Evolutionary conservation across 73 alveolate species (phyloP).

Genomic region (Paramecium caudatum): DNA sequence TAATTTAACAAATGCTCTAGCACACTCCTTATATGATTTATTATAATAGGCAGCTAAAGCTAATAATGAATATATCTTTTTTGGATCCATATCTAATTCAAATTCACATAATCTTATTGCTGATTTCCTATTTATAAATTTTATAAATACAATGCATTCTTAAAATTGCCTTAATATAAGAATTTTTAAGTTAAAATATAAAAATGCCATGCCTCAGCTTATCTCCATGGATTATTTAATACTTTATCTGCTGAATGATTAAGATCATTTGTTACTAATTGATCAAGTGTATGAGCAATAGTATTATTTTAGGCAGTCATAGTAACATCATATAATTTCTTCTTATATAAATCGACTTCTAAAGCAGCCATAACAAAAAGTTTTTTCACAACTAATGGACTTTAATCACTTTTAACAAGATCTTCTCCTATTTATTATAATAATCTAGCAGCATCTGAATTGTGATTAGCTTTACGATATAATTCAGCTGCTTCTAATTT

Average conservation of each 20-base stretch:
- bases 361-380: conserved; percentile 98
- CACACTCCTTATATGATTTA: conserved; percentile 97
- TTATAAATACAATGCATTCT: conserved; percentile 86
- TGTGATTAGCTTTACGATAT: conserved; percentile 98
- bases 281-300: conserved; percentile 85
- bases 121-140: conserved; percentile 80
- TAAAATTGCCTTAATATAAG: conserved; percentile 95
- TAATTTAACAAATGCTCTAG: conserved; percentile 97
- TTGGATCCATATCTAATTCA: conserved; percentile 96
- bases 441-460: conserved; percentile 99
- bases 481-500: conserved; percentile 98
- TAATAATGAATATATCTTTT: conserved; percentile 94
- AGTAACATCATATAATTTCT: conserved; percentile 96
- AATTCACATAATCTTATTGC: conserved; percentile 96
- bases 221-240: conserved; percentile 98
- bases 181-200: conserved; percentile 97
- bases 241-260: conserved; percentile 91
- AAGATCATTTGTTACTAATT: conserved; percentile 69
- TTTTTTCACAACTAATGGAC: conserved; percentile 96
- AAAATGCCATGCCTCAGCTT: conserved; percentile 99
- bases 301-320: conserved; percentile 96
- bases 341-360: conserved; percentile 92
- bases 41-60: conserved; percentile 96
- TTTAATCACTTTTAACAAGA: conserved; percentile 90
- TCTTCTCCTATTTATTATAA: conserved; percentile 95